Conservation (phyloP, 805 yeast genomes). For the Kuraishia borneana region DNA sequence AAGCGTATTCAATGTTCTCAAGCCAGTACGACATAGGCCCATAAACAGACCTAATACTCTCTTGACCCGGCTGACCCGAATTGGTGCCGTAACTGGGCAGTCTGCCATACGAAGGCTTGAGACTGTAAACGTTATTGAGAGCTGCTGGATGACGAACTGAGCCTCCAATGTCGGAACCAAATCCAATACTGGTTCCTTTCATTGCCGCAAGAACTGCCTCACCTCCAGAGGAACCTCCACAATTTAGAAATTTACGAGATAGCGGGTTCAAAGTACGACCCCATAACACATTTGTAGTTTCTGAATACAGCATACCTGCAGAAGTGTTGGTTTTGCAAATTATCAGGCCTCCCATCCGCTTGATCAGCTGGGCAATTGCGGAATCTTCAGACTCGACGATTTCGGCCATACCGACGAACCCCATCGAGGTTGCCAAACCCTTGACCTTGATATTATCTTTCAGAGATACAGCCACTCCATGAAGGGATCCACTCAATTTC, state of each 20-base stretch:
- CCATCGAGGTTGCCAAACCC: constrained; percentile 37
- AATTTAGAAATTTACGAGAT: constrained; percentile 33
- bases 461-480: constrained; percentile 43
- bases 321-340: constrained; percentile 6
- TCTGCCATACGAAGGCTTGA: constrained; percentile 7
- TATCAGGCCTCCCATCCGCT: constrained; percentile 31
- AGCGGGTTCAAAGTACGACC: constrained; percentile 41
- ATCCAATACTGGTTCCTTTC: constrained; percentile 45
- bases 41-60: constrained; percentile 27
- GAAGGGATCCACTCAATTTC: constrained; percentile 47
- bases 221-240: constrained; percentile 57
- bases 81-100: constrained; percentile 5
- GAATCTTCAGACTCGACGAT: constrained; percentile 21
- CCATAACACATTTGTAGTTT: constrained; percentile 36
- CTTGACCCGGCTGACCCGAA: constrained; percentile 21
- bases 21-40: constrained; percentile 35
- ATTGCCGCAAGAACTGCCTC: constrained; percentile 47
- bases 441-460: constrained; percentile 33
- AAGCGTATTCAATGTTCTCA: constrained; percentile 23
- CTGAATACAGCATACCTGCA: constrained; percentile 33
- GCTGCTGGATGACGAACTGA: constrained; percentile 53
- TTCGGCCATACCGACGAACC: constrained; percentile 26
- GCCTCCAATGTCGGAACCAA: constrained; percentile 57
- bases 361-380: constrained; percentile 24
- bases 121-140: constrained; percentile 22